Percentiles rank a stretch among this genome's conserved stretches.
These are phyloP conservation scores for Endotrypanum monterogeii DNA, from an alignment of 208 protist genomes.

Conservation along the genomic window DNA sequence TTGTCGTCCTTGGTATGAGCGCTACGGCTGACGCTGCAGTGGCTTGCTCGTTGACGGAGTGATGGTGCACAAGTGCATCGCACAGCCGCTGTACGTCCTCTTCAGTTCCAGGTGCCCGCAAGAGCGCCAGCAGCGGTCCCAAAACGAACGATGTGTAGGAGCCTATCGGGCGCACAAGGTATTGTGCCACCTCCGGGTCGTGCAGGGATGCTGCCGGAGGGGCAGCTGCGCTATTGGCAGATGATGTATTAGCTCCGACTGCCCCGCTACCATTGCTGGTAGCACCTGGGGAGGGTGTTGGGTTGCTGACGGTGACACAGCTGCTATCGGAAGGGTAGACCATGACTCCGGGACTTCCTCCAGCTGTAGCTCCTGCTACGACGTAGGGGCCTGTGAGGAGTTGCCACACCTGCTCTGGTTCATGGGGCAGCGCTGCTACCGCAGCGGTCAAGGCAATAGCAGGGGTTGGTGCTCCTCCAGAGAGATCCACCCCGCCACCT, in stretches of 20 bases:
- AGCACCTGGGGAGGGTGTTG: not conserved
- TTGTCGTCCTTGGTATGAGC: not conserved
- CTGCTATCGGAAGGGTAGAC: not conserved
- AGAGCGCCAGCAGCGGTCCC: conserved; percentile 16
- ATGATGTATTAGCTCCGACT: not conserved
- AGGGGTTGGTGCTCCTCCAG: not conserved
- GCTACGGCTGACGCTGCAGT: conserved; percentile 1
- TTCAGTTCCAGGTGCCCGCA: conserved; percentile 13
- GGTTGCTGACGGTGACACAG: not conserved
- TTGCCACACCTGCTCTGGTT: conserved; percentile 19
- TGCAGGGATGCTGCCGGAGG: conserved; percentile 11
- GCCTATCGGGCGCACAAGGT: conserved; percentile 37
- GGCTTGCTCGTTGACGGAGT: conserved; percentile 11
- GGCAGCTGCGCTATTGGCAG: not conserved
- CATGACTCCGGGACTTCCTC: not conserved
- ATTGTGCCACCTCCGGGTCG: conserved; percentile 31
- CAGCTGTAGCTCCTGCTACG: not conserved
- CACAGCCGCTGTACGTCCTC: conserved; percentile 12
- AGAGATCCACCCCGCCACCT: conserved; percentile 4
- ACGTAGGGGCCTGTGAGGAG: conserved; percentile 15
- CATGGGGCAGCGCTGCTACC: conserved; percentile 9
- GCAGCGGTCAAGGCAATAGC: conserved; percentile 20
- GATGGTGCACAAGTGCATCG: conserved; percentile 4
- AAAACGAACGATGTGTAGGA: conserved; percentile 24
- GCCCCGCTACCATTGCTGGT: not conserved